Evolutionary conservation across 2,329 filamentous ascomycete species (phyloP).

Genomic region (Hymenoscyphus fraxineus): DNA sequence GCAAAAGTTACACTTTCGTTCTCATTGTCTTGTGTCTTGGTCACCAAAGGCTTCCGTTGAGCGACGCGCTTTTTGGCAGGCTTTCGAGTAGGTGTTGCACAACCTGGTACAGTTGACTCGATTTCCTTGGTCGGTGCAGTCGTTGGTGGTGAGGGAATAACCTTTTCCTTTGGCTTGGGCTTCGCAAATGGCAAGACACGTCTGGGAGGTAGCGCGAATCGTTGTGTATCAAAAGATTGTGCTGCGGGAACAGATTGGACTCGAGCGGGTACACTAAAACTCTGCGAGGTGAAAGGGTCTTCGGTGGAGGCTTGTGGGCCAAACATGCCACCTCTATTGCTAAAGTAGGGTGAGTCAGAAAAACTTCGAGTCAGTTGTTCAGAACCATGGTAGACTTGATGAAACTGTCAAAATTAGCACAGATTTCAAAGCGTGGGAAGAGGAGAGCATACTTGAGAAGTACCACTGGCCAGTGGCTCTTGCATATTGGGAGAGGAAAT

Average conservation of each 20-base stretch:
- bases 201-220: background rate
- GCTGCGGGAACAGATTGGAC: background rate
- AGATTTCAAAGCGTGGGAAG: background rate
- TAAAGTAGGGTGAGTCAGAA: constrained; percentile 8
- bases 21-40: background rate
- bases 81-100: constrained; percentile 11
- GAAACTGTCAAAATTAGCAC: background rate
- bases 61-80: constrained; percentile 19
- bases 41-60: constrained; percentile 13
- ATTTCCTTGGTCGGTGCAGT: background rate
- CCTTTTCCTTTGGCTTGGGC: background rate
- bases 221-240: background rate
- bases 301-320: background rate
- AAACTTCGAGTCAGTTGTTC: constrained; percentile 1
- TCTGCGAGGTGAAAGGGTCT: constrained; percentile 5
- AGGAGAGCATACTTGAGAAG: background rate
- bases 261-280: background rate
- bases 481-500: background rate
- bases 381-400: background rate
- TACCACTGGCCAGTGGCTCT: background rate
- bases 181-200: background rate
- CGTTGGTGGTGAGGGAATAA: background rate
- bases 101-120: background rate
- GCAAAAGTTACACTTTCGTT: background rate
- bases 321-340: background rate